Conservation (phyloP, 1,139 yeast species). For the Zygoascus hellenicus region DNA sequence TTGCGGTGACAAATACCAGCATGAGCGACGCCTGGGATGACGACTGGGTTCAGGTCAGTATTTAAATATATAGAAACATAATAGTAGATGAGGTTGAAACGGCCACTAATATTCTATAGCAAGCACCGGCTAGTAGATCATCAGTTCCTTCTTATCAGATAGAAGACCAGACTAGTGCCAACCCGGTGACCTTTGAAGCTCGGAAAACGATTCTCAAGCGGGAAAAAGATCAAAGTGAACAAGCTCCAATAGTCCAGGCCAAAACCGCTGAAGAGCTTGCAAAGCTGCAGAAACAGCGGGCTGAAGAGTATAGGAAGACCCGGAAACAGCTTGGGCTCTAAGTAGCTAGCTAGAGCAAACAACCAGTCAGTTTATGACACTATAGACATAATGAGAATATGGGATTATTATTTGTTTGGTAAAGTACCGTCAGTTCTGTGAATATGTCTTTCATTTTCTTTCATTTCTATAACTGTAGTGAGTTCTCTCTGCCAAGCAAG, state of each 20-base stretch:
- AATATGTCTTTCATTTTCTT: too few relatives aligned
- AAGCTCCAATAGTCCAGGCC: neutral
- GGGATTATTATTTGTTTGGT: too few relatives aligned
- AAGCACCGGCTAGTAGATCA: neutral
- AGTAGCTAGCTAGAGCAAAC: too few relatives aligned
- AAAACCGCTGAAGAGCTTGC: conserved; percentile 2
- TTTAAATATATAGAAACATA: neutral
- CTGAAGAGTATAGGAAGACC: conserved; percentile 6
- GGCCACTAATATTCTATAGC: neutral
- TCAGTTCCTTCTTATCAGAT: conserved; percentile 5
- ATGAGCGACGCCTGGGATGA: conserved; percentile 13
- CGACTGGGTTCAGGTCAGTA: conserved; percentile 12
- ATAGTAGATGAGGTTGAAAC: neutral
- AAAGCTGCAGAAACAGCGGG: neutral
- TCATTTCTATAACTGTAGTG: too few relatives aligned
- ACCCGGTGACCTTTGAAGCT: conserved; percentile 14
- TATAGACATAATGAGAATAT: too few relatives aligned
- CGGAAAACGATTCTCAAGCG: conserved; percentile 17
- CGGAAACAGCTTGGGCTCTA: conserved; percentile 1
- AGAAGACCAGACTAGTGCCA: conserved; percentile 11
- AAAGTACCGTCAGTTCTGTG: too few relatives aligned
- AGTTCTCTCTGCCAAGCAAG: too few relatives aligned
- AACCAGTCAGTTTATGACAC: too few relatives aligned
- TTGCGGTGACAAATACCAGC: neutral
- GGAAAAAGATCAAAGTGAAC: conserved; percentile 1